phyloP scores from a whole-genome alignment of 345 rosid genomes.

The Murraya koenigii region DNA sequence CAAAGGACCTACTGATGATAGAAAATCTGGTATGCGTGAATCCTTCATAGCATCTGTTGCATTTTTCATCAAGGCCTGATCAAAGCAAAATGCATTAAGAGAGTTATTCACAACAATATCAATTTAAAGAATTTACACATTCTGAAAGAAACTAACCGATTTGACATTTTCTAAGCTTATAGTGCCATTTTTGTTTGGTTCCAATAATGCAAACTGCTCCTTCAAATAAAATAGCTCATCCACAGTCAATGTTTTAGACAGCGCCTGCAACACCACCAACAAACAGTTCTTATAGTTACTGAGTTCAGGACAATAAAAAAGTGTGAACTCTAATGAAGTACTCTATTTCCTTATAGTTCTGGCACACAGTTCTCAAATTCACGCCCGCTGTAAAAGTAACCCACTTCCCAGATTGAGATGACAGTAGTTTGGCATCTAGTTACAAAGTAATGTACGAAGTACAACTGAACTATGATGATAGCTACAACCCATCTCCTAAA shows the following conservation, averaged over 20 bases:
- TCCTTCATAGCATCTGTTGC: conserved; percentile 96
- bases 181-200: conserved; percentile 79
- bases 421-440: neutral
- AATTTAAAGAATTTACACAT: conserved; percentile 6
- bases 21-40: conserved; percentile 80
- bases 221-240: conserved; percentile 80
- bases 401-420: neutral
- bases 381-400: neutral
- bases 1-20: conserved; percentile 60
- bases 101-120: conserved; percentile 4
- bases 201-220: conserved; percentile 81
- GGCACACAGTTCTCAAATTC: neutral
- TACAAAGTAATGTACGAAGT: neutral
- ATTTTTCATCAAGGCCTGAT: conserved; percentile 80
- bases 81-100: conserved; percentile 18
- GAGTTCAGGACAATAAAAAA: neutral
- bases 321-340: neutral
- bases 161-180: conserved; percentile 73
- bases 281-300: neutral
- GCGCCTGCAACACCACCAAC: conserved; percentile 53
- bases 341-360: neutral
- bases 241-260: conserved; percentile 78
- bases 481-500: neutral
- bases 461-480: neutral
- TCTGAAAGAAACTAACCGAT: conserved; percentile 37